phyloP scores from a whole-genome alignment of 139 green algal genomes.

The Coelastrella sp. region DNA sequence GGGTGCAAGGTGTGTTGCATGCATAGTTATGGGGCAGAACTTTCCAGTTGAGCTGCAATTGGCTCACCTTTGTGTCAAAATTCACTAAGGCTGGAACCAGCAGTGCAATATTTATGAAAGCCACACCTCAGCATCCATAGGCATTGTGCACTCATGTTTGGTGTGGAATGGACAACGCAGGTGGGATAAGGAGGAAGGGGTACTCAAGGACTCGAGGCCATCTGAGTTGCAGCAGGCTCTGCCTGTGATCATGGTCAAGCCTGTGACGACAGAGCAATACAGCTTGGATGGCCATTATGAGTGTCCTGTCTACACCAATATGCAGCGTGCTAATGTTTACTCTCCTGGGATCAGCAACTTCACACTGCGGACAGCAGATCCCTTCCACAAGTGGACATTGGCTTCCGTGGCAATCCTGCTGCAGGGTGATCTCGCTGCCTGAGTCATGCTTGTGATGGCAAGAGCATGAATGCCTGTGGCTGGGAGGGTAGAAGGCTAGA shows the following conservation, averaged over 20 bases:
- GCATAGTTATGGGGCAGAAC: background rate
- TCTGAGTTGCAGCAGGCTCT: constrained; percentile 86
- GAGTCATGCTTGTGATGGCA: background rate
- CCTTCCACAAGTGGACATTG: constrained; percentile 83
- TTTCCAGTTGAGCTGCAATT: no score
- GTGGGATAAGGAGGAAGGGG: constrained; percentile 82
- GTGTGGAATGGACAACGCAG: constrained; percentile 8
- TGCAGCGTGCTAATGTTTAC: constrained; percentile 92
- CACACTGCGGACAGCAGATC: constrained; percentile 80
- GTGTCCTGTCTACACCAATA: constrained; percentile 93
- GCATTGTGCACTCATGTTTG: background rate
- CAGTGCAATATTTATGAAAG: background rate
- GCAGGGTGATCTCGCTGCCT: constrained; percentile 78
- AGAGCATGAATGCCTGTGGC: background rate
- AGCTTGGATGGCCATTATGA: constrained; percentile 78
- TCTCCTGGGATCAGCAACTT: constrained; percentile 81
- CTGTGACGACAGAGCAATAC: constrained; percentile 82
- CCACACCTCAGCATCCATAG: background rate
- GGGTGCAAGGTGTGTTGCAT: constrained; percentile 66
- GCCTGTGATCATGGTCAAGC: constrained; percentile 77
- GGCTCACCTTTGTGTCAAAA: no score
- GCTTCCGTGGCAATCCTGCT: constrained; percentile 84
- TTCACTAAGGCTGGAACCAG: no score
- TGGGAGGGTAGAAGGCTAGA: no score
- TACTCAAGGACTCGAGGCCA: constrained; percentile 82